Conservation (phyloP, 345 rosid species). For the Psidium friedrichsthalianum region DNA sequence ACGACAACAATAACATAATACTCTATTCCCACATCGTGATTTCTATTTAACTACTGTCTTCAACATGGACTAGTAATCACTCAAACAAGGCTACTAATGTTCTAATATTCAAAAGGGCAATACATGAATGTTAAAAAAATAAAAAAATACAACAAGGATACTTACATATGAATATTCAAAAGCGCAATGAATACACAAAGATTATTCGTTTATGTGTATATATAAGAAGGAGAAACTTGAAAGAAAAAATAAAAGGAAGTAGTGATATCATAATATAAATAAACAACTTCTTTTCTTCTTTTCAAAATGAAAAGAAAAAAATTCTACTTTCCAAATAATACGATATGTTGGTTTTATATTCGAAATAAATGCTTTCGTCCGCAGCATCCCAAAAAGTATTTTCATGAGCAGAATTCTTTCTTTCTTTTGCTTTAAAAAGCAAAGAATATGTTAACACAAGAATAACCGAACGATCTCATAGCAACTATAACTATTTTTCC, state of each 20-base stretch:
- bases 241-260: not conserved
- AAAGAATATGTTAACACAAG: not conserved
- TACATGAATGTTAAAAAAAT: not conserved
- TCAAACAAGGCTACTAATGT: not conserved
- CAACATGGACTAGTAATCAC: not conserved
- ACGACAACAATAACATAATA: not conserved
- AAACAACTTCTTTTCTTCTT: not conserved
- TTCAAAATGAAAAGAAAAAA: not conserved
- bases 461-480: not conserved
- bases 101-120: not conserved
- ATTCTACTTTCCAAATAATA: not conserved
- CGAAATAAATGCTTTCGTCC: not conserved
- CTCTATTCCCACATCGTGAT: not conserved
- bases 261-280: too few relatives aligned
- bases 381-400: not conserved
- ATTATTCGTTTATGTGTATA: too few relatives aligned
- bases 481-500: not conserved
- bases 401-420: not conserved
- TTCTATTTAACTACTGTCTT: not conserved
- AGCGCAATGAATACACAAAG: too few relatives aligned
- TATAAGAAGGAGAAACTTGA: too few relatives aligned
- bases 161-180: too few relatives aligned
- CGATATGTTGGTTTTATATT: not conserved
- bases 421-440: not conserved
- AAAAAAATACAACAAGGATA: too few relatives aligned